A percentile compares a stretch with the other conserved stretches of the same genome.
Evolutionary conservation across 805 yeast species (phyloP).

Genomic region (Candida coquimbonensis): DNA sequence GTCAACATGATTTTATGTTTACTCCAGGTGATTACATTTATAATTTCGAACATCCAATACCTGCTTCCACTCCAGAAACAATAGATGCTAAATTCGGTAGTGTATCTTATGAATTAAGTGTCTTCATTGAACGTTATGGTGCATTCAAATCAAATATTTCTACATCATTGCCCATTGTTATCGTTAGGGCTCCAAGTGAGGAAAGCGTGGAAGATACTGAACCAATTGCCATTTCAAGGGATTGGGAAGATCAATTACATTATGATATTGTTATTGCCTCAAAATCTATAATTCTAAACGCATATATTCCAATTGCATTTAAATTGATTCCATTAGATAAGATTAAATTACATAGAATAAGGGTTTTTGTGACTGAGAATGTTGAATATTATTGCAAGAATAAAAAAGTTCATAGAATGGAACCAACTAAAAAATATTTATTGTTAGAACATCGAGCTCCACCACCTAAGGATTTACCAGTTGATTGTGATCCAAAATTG

Average conservation of each 20-base stretch:
- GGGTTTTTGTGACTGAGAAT: constrained; percentile 83
- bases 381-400: constrained; percentile 83
- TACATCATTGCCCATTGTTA: constrained; percentile 54
- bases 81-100: constrained; percentile 74
- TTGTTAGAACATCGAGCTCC: constrained; percentile 75
- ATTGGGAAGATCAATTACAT: constrained; percentile 89
- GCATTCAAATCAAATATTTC: constrained; percentile 73
- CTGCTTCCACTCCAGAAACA: constrained; percentile 76
- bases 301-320: constrained; percentile 78
- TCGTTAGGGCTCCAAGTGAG: constrained; percentile 74
- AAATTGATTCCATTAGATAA: constrained; percentile 82
- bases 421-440: constrained; percentile 77
- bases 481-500: constrained; percentile 29
- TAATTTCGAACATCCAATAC: constrained; percentile 85
- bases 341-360: constrained; percentile 73
- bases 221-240: constrained; percentile 83
- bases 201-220: constrained; percentile 82
- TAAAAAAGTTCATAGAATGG: constrained; percentile 85
- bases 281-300: constrained; percentile 78
- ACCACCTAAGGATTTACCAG: constrained; percentile 26
- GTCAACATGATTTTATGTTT: constrained; percentile 36
- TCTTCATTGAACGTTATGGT: constrained; percentile 68
- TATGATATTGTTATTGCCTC: constrained; percentile 91
- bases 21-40: constrained; percentile 88
- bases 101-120: constrained; percentile 65